phyloP scores from a whole-genome alignment of 148 eudicot species.

The Arctostaphylos glauca region DNA sequence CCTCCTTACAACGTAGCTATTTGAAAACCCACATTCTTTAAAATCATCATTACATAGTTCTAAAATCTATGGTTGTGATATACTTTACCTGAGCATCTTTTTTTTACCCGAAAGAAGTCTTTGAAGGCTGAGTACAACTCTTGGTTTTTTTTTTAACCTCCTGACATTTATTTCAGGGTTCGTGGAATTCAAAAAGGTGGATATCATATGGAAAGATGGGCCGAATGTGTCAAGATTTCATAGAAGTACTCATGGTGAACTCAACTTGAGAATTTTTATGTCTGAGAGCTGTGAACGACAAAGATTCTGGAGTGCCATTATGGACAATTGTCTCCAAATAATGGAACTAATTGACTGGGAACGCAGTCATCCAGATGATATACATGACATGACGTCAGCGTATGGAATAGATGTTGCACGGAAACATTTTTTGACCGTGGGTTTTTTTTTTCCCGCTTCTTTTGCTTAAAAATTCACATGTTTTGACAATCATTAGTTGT shows the following conservation, averaged over 20 bases:
- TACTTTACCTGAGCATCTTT: not conserved
- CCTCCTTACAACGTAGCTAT: not conserved
- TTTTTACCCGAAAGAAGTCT: not conserved
- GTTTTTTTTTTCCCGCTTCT: slow-evolving; percentile 18
- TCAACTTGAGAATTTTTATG: slow-evolving; percentile 57
- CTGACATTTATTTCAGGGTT: slow-evolving; percentile 44
- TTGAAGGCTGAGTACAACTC: not conserved
- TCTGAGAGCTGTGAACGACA: slow-evolving; percentile 42
- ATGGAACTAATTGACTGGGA: slow-evolving; percentile 86
- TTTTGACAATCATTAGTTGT: not conserved
- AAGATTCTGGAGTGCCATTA: slow-evolving; percentile 53
- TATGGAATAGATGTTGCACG: slow-evolving; percentile 78
- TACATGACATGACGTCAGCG: slow-evolving; percentile 49
- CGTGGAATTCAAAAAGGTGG: slow-evolving; percentile 71
- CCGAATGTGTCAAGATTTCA: slow-evolving; percentile 30
- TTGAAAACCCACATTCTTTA: not conserved
- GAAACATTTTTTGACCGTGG: slow-evolving; percentile 58
- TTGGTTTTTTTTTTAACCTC: not conserved
- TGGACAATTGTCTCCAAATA: slow-evolving; percentile 68
- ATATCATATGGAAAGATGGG: slow-evolving; percentile 73
- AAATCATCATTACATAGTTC: not conserved
- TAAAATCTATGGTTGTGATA: not conserved
- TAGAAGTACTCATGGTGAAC: slow-evolving; percentile 47
- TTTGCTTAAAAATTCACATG: not conserved
- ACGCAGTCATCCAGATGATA: slow-evolving; percentile 88